Evolutionary conservation across 306 rosid species (phyloP), one percentile per base, ranked within the genome.

Genomic region (Vigna reflexopilosa): DNA sequence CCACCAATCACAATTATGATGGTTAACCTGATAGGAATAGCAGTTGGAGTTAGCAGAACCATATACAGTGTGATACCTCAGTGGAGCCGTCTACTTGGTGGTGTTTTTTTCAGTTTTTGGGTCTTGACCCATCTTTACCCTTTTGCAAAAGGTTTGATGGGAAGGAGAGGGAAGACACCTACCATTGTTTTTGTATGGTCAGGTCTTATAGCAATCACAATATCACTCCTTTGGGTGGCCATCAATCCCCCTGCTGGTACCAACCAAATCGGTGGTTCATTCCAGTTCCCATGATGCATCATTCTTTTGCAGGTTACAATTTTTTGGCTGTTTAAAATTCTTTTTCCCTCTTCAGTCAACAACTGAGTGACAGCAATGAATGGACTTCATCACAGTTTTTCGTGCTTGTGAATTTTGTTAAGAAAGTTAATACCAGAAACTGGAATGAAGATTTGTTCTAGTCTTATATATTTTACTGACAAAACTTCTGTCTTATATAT

Each of bases 131-230:
- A 94, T 88, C 89, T 94, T 32, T 94, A 94, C 78, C 98, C 98
- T 40, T 94, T 94, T 16, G 97, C 98, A 11, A 94, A 94, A 82
- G 97, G 98, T 57, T 77, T 94, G 77, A 94, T 94, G 98, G 98
- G 98, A 78, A 85, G 97, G 83, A 88, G 98, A 76, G 98, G 96
- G 14, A 89, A 86, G 77, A 94, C 98, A 7, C 98, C 98, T 19
- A 94, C 98, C 88, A 89, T 92, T 89, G 98, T 94, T 82, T 94
- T 89, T 87, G 98, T 95, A 24, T 95, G 98, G 98, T 95, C 98
- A 48, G 98, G 97, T 5, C 89, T 95, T 47, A 87, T 94, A 54
- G 94, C 98, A 5, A 90, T 94, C 85, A 94, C 94, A 26, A 94
- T 94, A 47, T 94, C 98, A 65, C 98, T 94, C 79, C 88, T 95